phyloP scores from a whole-genome alignment of 371 early-diverging fungal genomes.

The Batkoa obscura region DNA sequence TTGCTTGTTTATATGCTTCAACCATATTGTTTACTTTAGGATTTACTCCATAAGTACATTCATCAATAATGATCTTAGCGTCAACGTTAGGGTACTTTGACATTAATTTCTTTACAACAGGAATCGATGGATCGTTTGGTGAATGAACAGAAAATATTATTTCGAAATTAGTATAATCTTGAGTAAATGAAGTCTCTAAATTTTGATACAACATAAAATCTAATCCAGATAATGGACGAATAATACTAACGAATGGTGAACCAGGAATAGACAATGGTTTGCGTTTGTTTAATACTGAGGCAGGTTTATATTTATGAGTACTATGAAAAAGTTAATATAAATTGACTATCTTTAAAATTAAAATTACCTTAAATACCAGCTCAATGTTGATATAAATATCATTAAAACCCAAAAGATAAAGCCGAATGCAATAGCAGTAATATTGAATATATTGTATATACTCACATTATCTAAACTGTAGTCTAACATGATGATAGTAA shows the following conservation, averaged over 20 bases:
- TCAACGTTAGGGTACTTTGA: conserved; percentile 43
- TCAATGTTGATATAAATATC: too few species aligned
- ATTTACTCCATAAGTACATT: conserved; percentile 46
- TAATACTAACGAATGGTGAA: conserved; percentile 17
- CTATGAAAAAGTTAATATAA: background rate
- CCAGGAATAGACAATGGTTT: background rate
- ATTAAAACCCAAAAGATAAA: too few species aligned
- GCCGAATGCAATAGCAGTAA: too few species aligned
- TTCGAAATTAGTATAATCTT: conserved; percentile 65
- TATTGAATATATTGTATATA: too few species aligned
- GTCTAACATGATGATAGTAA: too few species aligned
- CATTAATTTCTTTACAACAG: conserved; percentile 44
- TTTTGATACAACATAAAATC: conserved; percentile 63
- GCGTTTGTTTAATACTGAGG: background rate
- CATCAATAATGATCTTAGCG: conserved; percentile 56
- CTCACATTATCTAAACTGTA: too few species aligned
- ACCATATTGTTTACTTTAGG: conserved; percentile 93
- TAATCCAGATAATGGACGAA: conserved; percentile 80
- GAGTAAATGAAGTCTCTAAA: conserved; percentile 57
- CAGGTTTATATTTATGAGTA: background rate
- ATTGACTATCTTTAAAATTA: too few species aligned
- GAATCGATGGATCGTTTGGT: conserved; percentile 51
- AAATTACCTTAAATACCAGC: too few species aligned
- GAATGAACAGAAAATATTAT: conserved; percentile 70
- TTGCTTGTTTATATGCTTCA: conserved; percentile 50